Evolutionary conservation across 2,329 filamentous ascomycete species (phyloP).

Genomic region (Colletotrichum limetticola): DNA sequence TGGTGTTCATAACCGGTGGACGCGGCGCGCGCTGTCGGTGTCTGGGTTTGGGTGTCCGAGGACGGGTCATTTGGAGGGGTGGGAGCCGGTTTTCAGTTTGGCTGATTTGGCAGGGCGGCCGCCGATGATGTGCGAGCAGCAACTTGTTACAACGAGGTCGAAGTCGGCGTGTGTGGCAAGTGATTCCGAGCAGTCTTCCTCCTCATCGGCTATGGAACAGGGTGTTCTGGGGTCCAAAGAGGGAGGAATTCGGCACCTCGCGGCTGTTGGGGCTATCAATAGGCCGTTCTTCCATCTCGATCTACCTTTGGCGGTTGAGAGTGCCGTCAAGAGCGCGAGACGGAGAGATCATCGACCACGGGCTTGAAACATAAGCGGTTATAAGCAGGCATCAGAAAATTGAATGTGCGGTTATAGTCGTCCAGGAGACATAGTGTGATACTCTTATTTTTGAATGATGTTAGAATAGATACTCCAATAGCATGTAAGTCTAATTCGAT

Average conservation of each 20-base stretch:
- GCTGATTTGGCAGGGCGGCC: constrained; percentile 35
- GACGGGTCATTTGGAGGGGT: not conserved
- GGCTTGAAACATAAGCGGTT: not conserved
- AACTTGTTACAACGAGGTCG: fast-evolving
- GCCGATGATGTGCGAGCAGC: not conserved
- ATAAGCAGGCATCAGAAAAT: not conserved
- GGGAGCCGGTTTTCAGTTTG: constrained; percentile 36
- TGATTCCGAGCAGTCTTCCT: not conserved
- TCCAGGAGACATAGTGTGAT: not conserved
- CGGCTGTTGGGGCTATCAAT: constrained; percentile 51
- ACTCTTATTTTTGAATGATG: not conserved
- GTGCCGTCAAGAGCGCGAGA: constrained; percentile 39
- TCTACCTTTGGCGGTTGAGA: constrained; percentile 53
- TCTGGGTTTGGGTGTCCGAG: constrained; percentile 64
- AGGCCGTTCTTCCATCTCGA: constrained; percentile 61
- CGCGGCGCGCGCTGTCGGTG: constrained; percentile 63
- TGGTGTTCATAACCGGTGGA: constrained; percentile 65
- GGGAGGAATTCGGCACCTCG: not conserved
- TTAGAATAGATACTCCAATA: not conserved
- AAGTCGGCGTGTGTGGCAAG: not conserved
- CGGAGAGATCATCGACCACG: not conserved
- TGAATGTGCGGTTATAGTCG: not conserved
- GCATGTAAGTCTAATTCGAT: not conserved
- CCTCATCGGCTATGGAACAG: not conserved
- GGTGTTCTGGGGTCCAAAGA: not conserved